These are phyloP conservation scores for Cryptococcus wingfieldii DNA, from an alignment of 1,284 basidiomycete species.

Conservation along the genomic window DNA sequence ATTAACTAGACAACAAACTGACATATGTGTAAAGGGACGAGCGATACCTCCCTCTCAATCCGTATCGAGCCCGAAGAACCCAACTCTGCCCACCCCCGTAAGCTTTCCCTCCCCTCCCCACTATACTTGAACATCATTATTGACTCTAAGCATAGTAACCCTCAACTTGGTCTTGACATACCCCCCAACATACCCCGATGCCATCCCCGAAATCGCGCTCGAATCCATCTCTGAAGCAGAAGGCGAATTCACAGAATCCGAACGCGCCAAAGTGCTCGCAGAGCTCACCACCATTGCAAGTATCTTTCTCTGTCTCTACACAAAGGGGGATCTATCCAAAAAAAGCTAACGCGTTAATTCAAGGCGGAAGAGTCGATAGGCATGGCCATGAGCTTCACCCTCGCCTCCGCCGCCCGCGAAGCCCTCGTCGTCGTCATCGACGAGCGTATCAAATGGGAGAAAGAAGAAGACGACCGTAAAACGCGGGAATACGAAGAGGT, in stretches of 20 bases:
- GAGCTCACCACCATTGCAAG: conserved; percentile 64
- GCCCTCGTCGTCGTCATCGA: conserved; percentile 64
- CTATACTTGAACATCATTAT: neutral
- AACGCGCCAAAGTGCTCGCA: conserved; percentile 60
- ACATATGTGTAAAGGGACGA: conserved; percentile 62
- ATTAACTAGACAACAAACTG: conserved; percentile 53
- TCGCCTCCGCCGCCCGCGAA: conserved; percentile 83
- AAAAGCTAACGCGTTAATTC: neutral
- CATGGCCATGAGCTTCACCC: conserved; percentile 97
- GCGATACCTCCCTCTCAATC: conserved; percentile 75
- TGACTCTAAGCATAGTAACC: conserved; percentile 57
- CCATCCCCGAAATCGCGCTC: conserved; percentile 69
- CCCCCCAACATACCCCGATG: conserved; percentile 67
- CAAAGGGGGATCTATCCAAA: too few relatives aligned
- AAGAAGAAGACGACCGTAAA: conserved; percentile 64
- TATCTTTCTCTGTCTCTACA: conserved; percentile 9
- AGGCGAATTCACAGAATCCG: conserved; percentile 45
- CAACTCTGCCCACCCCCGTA: conserved; percentile 40
- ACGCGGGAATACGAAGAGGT: conserved; percentile 73
- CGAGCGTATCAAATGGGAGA: conserved; percentile 57
- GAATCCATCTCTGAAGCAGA: conserved; percentile 64
- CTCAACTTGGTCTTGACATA: conserved; percentile 68
- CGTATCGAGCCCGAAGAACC: conserved; percentile 81
- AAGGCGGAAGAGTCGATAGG: conserved; percentile 87
- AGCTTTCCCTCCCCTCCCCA: neutral